Evolutionary conservation across 1,139 yeast species (phyloP).

Genomic region (Candida neerlandica): DNA sequence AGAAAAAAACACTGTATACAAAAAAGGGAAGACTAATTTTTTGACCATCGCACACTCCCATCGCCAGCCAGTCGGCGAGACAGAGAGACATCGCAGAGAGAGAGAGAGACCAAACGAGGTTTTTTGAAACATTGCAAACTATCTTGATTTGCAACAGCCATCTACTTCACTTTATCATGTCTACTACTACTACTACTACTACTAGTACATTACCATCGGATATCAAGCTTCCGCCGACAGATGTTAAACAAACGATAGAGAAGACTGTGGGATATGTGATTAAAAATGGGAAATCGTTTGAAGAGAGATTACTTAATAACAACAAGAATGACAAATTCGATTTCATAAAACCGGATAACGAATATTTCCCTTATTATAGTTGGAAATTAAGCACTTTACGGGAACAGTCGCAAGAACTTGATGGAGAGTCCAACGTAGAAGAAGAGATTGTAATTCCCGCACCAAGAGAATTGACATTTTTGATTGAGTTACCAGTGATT

Average conservation of each 20-base stretch:
- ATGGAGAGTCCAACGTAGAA: constrained; percentile 2
- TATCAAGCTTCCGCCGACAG: constrained; percentile 58
- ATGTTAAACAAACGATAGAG: constrained; percentile 58
- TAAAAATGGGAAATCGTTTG: constrained; percentile 70
- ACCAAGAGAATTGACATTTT: constrained; percentile 44
- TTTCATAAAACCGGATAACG: constrained; percentile 58
- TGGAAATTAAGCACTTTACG: constrained; percentile 26
- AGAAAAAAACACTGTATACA: too few relatives aligned
- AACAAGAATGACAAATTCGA: constrained; percentile 57
- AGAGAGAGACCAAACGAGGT: too few relatives aligned
- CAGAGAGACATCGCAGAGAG: too few relatives aligned
- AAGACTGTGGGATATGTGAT: constrained; percentile 74
- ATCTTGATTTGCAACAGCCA: too few relatives aligned
- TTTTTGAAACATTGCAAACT: too few relatives aligned
- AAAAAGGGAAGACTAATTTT: too few relatives aligned
- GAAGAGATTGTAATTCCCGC: constrained; percentile 9
- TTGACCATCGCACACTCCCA: too few relatives aligned
- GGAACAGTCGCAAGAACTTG: background rate
- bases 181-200: background rate
- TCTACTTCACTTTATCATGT: too few relatives aligned
- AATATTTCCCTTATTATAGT: constrained; percentile 59
- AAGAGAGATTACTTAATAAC: constrained; percentile 56
- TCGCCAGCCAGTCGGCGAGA: too few relatives aligned
- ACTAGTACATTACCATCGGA: constrained; percentile 34
- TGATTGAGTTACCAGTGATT: constrained; percentile 54